A percentile compares a stretch with the other conserved stretches of the same genome.
These are phyloP conservation scores for Acmispon strigosus DNA, from an alignment of 306 rosid species.

Conservation along the genomic window DNA sequence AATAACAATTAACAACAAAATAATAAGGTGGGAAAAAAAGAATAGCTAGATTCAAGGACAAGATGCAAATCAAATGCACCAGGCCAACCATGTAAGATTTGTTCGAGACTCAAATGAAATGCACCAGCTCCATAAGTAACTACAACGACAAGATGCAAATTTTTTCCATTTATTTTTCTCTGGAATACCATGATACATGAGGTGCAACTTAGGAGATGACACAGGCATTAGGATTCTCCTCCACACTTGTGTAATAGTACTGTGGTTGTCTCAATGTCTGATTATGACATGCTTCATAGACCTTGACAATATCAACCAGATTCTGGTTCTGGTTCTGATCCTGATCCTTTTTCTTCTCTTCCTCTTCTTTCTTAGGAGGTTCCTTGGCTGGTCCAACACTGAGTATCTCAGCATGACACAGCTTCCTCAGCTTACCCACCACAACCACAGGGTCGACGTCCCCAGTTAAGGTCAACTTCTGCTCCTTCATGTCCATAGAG, in stretches of 20 bases:
- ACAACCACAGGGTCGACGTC: constrained; percentile 50
- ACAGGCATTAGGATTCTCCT: constrained; percentile 67
- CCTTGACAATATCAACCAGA: background rate
- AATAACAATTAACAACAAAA: background rate
- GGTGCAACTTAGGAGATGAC: constrained; percentile 36
- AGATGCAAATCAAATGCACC: no score
- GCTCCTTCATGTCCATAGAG: constrained; percentile 43
- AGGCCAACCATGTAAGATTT: no score
- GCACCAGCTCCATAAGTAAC: no score
- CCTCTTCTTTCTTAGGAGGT: constrained; percentile 24
- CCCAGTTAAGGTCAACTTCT: constrained; percentile 57
- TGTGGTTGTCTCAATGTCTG: background rate
- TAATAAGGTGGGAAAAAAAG: background rate
- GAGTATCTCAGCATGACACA: constrained; percentile 33
- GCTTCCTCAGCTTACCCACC: constrained; percentile 58
- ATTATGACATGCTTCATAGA: background rate
- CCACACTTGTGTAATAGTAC: constrained; percentile 26
- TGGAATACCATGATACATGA: background rate
- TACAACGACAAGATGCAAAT: no score
- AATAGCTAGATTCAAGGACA: background rate
- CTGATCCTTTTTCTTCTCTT: constrained; percentile 9
- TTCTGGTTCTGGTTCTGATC: constrained; percentile 17
- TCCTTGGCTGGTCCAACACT: constrained; percentile 65
- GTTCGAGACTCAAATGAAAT: no score
- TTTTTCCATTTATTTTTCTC: no score